Conservation (phyloP, 169 alveolate species). For the Miamiensis avidus region DNA sequence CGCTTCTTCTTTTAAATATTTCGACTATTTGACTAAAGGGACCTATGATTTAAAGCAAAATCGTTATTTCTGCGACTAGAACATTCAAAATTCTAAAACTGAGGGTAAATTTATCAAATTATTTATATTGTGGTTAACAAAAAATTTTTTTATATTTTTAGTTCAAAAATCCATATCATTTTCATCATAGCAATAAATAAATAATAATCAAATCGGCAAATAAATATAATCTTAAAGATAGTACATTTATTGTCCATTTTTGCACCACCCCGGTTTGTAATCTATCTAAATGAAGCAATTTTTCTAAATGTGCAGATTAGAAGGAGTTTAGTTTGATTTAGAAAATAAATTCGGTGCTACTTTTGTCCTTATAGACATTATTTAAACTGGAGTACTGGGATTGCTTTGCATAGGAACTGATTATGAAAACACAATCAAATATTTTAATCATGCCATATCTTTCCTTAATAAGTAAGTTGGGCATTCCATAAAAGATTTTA, state of each 20-base stretch:
- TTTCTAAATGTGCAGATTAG: conserved; percentile 75
- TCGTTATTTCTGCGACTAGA: not conserved
- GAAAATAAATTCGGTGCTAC: conserved; percentile 70
- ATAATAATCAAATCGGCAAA: conserved; percentile 33
- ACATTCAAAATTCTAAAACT: conserved; percentile 55
- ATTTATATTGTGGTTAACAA: not conserved
- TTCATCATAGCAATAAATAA: conserved; percentile 24
- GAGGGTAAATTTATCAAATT: not conserved
- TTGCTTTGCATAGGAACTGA: not conserved
- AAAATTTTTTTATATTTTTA: not conserved
- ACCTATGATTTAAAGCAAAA: conserved; percentile 34
- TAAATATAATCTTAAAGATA: conserved; percentile 35
- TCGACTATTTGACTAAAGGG: conserved; percentile 73
- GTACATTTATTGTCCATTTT: conserved; percentile 57
- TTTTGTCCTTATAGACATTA: conserved; percentile 63
- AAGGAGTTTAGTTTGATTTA: conserved; percentile 70
- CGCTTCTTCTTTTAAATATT: conserved; percentile 60
- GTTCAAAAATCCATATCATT: not conserved
- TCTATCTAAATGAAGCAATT: conserved; percentile 67
- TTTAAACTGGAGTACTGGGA: conserved; percentile 8
- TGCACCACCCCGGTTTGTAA: conserved; percentile 70
- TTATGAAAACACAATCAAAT: no score
- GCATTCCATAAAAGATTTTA: not conserved
- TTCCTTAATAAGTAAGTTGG: not conserved
- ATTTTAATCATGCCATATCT: not conserved